phyloP scores from a whole-genome alignment of 768 basidiomycete genomes.

The Lentinus tigrinus region DNA sequence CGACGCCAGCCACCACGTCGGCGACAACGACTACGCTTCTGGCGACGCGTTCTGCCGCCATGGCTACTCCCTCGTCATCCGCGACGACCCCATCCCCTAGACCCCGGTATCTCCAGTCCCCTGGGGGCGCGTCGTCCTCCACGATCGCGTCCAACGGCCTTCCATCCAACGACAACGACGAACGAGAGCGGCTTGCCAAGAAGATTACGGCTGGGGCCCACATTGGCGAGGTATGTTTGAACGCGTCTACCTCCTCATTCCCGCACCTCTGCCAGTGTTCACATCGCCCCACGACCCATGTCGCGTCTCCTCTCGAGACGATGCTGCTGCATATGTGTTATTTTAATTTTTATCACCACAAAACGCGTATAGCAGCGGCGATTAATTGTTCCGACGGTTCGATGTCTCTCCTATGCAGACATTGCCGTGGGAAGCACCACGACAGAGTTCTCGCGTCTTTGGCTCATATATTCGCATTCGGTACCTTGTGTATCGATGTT shows the following conservation, averaged over 20 bases:
- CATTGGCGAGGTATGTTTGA: conserved; percentile 61
- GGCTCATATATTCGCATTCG: too few species aligned
- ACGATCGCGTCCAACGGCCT: conserved; percentile 38
- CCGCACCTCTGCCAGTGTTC: conserved; percentile 45
- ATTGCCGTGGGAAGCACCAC: not conserved
- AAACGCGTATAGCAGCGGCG: not conserved
- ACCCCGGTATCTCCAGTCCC: conserved; percentile 54
- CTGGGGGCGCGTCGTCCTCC: conserved; percentile 37
- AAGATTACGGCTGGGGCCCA: conserved; percentile 80
- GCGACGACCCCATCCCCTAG: conserved; percentile 82
- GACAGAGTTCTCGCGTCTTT: too few species aligned
- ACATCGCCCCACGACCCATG: conserved; percentile 18
- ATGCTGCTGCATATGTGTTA: not conserved
- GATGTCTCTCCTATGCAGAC: not conserved
- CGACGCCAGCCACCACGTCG: conserved; percentile 1
- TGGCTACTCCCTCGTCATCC: conserved; percentile 81
- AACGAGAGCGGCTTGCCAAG: conserved; percentile 65
- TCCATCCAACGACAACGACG: conserved; percentile 47
- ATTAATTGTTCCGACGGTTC: not conserved
- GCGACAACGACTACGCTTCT: not conserved
- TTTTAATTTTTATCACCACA: not conserved
- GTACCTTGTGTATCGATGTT: too few species aligned
- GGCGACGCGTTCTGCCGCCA: conserved; percentile 29
- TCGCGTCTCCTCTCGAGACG: not conserved
- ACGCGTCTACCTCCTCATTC: conserved; percentile 15